These are phyloP conservation scores for Globisporangium canariense DNA, from an alignment of 352 stramenopile species.

Conservation along the genomic window DNA sequence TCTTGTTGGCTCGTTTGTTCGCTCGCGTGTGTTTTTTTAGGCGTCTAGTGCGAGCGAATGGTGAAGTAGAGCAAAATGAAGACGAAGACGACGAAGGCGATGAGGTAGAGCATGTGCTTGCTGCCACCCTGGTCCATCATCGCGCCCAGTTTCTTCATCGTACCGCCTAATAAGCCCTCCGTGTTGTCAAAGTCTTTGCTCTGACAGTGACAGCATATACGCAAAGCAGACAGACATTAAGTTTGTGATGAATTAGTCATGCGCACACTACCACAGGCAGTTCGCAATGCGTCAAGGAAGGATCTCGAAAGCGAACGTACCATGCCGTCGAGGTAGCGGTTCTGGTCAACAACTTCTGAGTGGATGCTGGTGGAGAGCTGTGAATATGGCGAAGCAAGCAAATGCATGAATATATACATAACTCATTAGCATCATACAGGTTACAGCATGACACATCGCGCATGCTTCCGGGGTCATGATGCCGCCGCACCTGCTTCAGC, in stretches of 20 bases:
- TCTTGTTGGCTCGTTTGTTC: background rate
- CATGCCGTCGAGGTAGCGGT: constrained; percentile 80
- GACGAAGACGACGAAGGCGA: constrained; percentile 81
- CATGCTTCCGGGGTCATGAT: background rate
- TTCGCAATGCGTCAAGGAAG: background rate
- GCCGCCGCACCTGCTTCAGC: constrained; percentile 63
- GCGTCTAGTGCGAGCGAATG: constrained; percentile 63
- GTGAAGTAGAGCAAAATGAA: constrained; percentile 84
- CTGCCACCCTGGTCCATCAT: constrained; percentile 88
- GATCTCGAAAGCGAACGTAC: constrained; percentile 27
- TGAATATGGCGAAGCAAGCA: background rate
- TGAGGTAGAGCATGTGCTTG: constrained; percentile 88
- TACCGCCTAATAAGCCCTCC: constrained; percentile 73
- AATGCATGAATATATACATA: background rate
- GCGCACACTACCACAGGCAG: background rate
- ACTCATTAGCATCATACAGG: background rate
- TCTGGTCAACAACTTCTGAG: constrained; percentile 76
- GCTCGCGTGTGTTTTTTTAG: background rate
- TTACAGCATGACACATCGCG: background rate
- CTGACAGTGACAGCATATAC: constrained; percentile 22
- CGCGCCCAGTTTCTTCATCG: constrained; percentile 79
- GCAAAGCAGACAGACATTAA: background rate
- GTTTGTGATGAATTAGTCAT: background rate
- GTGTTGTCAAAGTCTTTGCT: constrained; percentile 86
- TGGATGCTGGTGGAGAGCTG: constrained; percentile 81